Evolutionary conservation across 1,284 basidiomycete species (phyloP).

Genomic region (Leccinum solheimii): DNA sequence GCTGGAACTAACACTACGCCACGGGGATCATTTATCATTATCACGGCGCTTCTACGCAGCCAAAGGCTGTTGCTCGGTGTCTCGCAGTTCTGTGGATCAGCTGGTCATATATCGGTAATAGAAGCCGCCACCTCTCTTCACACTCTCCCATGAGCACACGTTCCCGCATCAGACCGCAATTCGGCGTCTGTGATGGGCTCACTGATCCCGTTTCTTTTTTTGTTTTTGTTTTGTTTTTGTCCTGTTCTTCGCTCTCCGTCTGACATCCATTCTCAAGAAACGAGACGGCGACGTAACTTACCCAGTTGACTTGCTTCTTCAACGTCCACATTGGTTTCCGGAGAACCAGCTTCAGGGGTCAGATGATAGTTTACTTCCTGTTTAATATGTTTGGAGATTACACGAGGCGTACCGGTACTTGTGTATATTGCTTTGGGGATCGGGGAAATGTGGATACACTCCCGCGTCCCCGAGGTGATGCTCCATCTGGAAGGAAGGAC

Average conservation of each 20-base stretch:
- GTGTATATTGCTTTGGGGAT: conserved; percentile 16
- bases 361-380: conserved; percentile 15
- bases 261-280: conserved; percentile 33
- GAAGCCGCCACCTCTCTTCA: conserved; percentile 37
- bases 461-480: conserved; percentile 34
- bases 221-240: conserved; percentile 28
- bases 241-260: conserved; percentile 20
- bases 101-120: conserved; percentile 12
- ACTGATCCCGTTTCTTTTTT: conserved; percentile 31
- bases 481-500: conserved; percentile 23
- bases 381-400: conserved; percentile 8
- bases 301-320: conserved; percentile 34
- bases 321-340: conserved; percentile 11
- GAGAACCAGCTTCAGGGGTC: conserved; percentile 11
- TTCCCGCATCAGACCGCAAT: conserved; percentile 37
- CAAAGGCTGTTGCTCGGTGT: conserved; percentile 17
- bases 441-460: conserved; percentile 20
- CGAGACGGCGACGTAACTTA: background rate
- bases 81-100: background rate
- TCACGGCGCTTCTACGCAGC: conserved; percentile 8
- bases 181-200: conserved; percentile 26
- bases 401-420: conserved; percentile 20
- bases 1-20: conserved; percentile 38
- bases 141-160: conserved; percentile 6
- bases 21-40: conserved; percentile 31